Evolutionary conservation across 495 filamentous ascomycete genomes (phyloP).

Genomic region (Tirmania nivea): DNA sequence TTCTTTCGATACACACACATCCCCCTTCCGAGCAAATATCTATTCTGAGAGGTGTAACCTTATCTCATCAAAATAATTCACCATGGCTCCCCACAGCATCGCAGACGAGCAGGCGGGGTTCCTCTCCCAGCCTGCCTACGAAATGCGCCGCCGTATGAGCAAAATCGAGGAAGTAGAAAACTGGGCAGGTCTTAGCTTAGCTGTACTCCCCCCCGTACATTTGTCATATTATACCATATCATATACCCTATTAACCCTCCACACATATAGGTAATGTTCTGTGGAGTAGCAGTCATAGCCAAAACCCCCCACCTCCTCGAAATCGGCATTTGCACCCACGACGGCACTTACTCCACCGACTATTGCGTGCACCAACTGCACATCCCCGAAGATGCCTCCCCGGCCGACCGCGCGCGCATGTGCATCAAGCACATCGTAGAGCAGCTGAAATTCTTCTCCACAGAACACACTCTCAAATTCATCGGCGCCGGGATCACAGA

Average conservation of each 20-base stretch:
- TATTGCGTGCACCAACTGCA: slow-evolving; percentile 39
- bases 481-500: slow-evolving; percentile 39
- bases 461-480: slow-evolving; percentile 43
- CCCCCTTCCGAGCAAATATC: too few species aligned
- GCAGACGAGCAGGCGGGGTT: not conserved
- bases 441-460: slow-evolving; percentile 30
- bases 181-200: slow-evolving; percentile 15
- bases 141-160: slow-evolving; percentile 11
- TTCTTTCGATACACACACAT: too few species aligned
- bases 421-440: slow-evolving; percentile 34
- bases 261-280: slow-evolving; percentile 35
- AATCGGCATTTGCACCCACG: slow-evolving; percentile 49
- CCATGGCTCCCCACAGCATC: not conserved
- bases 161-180: not conserved
- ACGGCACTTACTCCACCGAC: slow-evolving; percentile 58
- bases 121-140: not conserved
- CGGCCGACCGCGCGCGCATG: slow-evolving; percentile 20
- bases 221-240: not conserved
- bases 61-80: not conserved
- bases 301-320: slow-evolving; percentile 29
- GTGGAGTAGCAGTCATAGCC: slow-evolving; percentile 36
- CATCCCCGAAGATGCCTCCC: slow-evolving; percentile 12
- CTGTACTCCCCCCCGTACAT: slow-evolving; percentile 1
- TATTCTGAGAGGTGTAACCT: too few species aligned
- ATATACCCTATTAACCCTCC: not conserved